Conservation (phyloP, 2,329 filamentous ascomycete species). For the Penicillium frequentans region DNA sequence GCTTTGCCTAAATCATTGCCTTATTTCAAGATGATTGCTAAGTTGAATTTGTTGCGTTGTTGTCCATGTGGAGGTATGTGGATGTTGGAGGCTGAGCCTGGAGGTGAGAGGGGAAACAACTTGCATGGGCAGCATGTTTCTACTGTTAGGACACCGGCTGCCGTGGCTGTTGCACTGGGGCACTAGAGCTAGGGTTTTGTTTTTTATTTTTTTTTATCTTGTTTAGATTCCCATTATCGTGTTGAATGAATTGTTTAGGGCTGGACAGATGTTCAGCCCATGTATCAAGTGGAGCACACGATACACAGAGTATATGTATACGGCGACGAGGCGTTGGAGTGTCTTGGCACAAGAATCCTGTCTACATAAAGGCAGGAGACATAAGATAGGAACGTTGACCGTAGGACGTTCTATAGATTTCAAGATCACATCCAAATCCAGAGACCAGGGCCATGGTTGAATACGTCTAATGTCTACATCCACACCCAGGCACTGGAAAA, state of each 20-base stretch:
- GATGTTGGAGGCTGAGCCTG: constrained; percentile 31
- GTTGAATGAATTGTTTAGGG: not conserved
- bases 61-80: constrained; percentile 46
- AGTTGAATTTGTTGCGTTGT: constrained; percentile 36
- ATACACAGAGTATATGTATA: not conserved
- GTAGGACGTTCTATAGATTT: not conserved
- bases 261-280: not conserved
- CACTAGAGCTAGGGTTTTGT: not conserved
- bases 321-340: too few relatives aligned
- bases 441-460: constrained; percentile 4
- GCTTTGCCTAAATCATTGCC: constrained; percentile 36
- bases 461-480: not conserved
- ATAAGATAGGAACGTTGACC: not conserved
- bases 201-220: too few relatives aligned
- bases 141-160: constrained; percentile 9
- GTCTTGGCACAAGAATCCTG: too few relatives aligned
- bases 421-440: not conserved
- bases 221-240: constrained; percentile 3
- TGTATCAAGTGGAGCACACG: not conserved
- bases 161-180: constrained; percentile 7
- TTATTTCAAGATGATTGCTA: constrained; percentile 39
- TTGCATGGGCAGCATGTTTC: not conserved
- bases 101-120: not conserved
- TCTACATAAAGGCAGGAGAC: too few relatives aligned
- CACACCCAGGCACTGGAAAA: constrained; percentile 1